A percentile compares a stretch with the other conserved stretches of the same genome.
These are phyloP conservation scores for Anastatica hierochuntica DNA, from an alignment of 345 rosid genomes.

Conservation along the genomic window DNA sequence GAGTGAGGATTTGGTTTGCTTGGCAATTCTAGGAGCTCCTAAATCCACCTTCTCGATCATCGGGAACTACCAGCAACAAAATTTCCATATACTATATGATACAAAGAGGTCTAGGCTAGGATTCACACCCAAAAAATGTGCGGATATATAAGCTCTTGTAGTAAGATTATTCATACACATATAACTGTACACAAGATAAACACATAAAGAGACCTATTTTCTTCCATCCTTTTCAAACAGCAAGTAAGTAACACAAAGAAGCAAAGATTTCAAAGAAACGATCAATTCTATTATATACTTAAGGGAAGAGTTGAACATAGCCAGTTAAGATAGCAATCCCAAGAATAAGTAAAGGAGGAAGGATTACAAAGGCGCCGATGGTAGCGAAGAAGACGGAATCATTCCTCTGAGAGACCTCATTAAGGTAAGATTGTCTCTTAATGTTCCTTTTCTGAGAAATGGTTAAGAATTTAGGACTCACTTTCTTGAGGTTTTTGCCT, in stretches of 20 bases:
- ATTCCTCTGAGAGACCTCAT: slow-evolving; percentile 80
- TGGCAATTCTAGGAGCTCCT: slow-evolving; percentile 80
- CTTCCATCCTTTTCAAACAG: neutral
- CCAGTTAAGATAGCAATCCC: slow-evolving; percentile 70
- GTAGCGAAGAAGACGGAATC: slow-evolving; percentile 85
- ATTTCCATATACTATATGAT: slow-evolving; percentile 70
- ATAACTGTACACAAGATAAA: slow-evolving; percentile 6
- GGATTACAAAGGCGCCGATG: slow-evolving; percentile 71
- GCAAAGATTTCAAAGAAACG: neutral
- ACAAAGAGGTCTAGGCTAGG: slow-evolving; percentile 71
- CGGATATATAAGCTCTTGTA: slow-evolving; percentile 35
- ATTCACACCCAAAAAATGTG: slow-evolving; percentile 59
- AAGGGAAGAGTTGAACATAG: slow-evolving; percentile 91
- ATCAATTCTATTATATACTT: slow-evolving; percentile 1
- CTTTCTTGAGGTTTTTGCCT: slow-evolving; percentile 75
- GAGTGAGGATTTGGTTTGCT: slow-evolving; percentile 53
- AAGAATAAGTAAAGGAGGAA: slow-evolving; percentile 67
- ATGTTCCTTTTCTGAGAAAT: slow-evolving; percentile 90
- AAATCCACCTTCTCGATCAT: slow-evolving; percentile 68
- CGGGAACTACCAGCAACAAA: slow-evolving; percentile 89
- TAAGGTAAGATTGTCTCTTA: slow-evolving; percentile 62
- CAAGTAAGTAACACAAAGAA: neutral
- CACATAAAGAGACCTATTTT: slow-evolving; percentile 6
- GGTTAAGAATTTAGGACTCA: slow-evolving; percentile 62
- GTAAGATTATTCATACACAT: too few relatives aligned